A percentile compares a stretch with the other conserved stretches of the same genome.
These are phyloP conservation scores for Metschnikowia henanensis DNA, from an alignment of 805 yeast species.

Conservation along the genomic window DNA sequence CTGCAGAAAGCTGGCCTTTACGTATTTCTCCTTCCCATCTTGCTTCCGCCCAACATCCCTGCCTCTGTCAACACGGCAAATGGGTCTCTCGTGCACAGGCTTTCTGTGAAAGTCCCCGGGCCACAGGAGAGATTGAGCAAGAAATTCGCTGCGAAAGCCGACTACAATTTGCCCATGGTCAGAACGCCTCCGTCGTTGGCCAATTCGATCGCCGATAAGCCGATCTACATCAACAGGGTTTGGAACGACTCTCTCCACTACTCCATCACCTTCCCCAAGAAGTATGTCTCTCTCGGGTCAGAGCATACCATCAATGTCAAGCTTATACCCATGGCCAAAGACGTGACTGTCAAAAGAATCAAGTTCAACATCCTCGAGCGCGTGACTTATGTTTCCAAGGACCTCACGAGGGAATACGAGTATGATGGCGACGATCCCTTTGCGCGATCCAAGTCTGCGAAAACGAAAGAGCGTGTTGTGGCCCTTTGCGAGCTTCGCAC, in stretches of 20 bases:
- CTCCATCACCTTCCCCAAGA: conserved; percentile 69
- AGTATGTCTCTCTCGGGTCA: conserved; percentile 64
- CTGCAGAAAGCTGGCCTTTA: conserved; percentile 61
- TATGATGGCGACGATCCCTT: conserved; percentile 37
- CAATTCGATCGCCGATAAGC: conserved; percentile 61
- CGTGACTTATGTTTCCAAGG: conserved; percentile 60
- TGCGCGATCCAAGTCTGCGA: conserved; percentile 5
- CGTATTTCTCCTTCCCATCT: conserved; percentile 62
- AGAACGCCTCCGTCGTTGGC: conserved; percentile 59
- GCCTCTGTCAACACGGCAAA: conserved; percentile 56
- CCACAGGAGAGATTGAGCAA: conserved; percentile 34
- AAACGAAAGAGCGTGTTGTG: conserved; percentile 48
- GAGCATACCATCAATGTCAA: conserved; percentile 62
- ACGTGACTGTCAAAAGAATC: conserved; percentile 60
- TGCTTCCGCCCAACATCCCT: conserved; percentile 62
- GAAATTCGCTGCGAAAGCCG: conserved; percentile 32
- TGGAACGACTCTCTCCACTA: conserved; percentile 75
- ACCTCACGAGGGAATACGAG: conserved; percentile 53
- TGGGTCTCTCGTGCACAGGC: conserved; percentile 46
- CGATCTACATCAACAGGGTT: conserved; percentile 70
- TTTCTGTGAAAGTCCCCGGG: conserved; percentile 42
- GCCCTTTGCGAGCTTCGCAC: conserved; percentile 67
- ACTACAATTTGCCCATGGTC: conserved; percentile 46
- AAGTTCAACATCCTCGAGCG: conserved; percentile 67
- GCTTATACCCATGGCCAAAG: conserved; percentile 64